Conservation (phyloP, 176 grass and related monocot species). For the Oryza officinalis region DNA sequence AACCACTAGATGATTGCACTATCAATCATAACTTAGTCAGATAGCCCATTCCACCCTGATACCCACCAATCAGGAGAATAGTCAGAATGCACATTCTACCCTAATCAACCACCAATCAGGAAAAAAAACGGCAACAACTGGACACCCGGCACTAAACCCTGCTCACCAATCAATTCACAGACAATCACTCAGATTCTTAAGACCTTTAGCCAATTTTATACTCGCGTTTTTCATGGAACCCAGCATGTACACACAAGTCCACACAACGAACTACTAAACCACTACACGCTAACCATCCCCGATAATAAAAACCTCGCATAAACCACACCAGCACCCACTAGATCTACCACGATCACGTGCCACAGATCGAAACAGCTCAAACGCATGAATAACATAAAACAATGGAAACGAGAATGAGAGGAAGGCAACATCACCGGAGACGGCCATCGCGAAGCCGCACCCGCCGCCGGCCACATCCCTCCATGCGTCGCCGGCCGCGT, state of each 20-base stretch:
- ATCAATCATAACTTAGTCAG: background rate
- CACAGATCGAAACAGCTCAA: background rate
- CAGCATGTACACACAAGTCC: background rate
- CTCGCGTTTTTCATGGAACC: background rate
- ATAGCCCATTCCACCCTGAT: background rate
- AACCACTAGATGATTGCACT: background rate
- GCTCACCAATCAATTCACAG: background rate
- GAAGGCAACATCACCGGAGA: constrained; percentile 63
- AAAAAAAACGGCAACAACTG: background rate
- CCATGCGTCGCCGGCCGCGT: constrained; percentile 54
- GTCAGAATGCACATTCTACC: background rate
- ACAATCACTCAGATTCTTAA: background rate
- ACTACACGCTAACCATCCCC: background rate
- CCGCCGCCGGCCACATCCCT: constrained; percentile 85
- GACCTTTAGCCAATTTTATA: too few species aligned
- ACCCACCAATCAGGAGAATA: background rate
- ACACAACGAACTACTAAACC: background rate
- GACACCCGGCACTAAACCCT: background rate
- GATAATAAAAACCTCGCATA: background rate
- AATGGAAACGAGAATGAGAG: background rate
- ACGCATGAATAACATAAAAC: background rate
- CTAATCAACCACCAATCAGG: too few species aligned
- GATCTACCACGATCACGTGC: constrained; percentile 28
- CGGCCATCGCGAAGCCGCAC: constrained; percentile 94
- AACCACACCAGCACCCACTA: background rate